Evolutionary conservation across 2,329 filamentous ascomycete species (phyloP), one percentile per base, ranked within the genome.

Genomic region (Rhytidhysteron rufulum): DNA sequence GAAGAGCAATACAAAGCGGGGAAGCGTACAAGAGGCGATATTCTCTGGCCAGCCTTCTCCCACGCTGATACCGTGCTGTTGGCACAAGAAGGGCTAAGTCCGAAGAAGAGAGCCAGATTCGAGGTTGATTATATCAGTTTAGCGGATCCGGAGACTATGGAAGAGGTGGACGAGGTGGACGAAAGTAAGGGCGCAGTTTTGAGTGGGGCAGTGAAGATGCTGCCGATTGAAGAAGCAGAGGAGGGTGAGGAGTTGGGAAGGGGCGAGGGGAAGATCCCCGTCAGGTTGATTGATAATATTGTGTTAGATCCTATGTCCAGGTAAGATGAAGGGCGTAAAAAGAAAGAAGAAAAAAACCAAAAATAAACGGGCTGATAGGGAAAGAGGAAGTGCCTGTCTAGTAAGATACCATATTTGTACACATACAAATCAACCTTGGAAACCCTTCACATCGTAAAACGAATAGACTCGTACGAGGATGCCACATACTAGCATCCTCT

Each of bases 231-330:
- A 58, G 75, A 79, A 37, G 74, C 83, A 1, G 75, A 73, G 35
- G 69, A 79, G 5, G 86, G 78, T 1, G 90, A 97, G 63, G 82
- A 89, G 49, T 65, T 73, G 20, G 79, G 79, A 4, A 65, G 90
- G 19, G 89, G 89, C 3, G 80, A 79, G 40, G 83, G 81, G 3
- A 83, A 84, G 2, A 86, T 87, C 13, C 63, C 82, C 1, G 93
- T 98, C 34, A 77, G 93, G 46, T 70, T 98, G 65, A 96, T 98
- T 62, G 93, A 98, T 60, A 98, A 98, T 58, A 83, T 97, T 49
- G 83, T 95, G n/a, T 42, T 73, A 31, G 49, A 59, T 30, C 58
- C 61, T 24, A 43, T 54, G 16, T n/a, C n/a, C n/a, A n/a, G n/a
- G n/a, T n/a, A n/a, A n/a, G n/a, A n/a, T n/a, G n/a, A n/a, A n/a